Evolutionary conservation across 1,284 basidiomycete species (phyloP), one percentile per base, ranked within the genome.

Genomic region (Cutaneotrichosporon curvatum): DNA sequence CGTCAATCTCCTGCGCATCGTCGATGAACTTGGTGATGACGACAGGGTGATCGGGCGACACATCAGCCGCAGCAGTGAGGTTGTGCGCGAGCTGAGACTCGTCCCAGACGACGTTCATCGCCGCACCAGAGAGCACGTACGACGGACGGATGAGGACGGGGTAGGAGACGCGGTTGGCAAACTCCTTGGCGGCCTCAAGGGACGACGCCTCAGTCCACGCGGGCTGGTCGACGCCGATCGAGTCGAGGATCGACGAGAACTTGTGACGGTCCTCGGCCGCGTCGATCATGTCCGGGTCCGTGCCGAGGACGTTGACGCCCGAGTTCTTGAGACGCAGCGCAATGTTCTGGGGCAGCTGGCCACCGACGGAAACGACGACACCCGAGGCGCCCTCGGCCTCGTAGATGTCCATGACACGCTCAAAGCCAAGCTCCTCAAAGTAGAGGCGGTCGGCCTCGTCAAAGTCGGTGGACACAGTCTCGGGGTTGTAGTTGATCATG

Each of bases 401-500:
- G 71, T 98, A 99, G 60, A 99, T 98, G 74, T 99, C 95, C 92
- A 99, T 96, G 51, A 99, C 92, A 45, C 92, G 83, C 74, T 99
- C 95, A 72, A 82, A 97, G 46, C 92, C 89, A 48, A 99, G 80
- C 71, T 97, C 94, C 72, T 98, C 95, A 67, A 99, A 99, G 79
- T 99, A 99, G 44, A 99, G 76, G 50, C 95, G 78, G 66, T 98
- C 94, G 18, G 95, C 95, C 76, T 99, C 95, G 67, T 99, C 95
- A 71, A 94, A 99, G 72, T 98, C 95, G 49, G 95, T 99, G 6
- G 90, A 95, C 48, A 99, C 95, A 4, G 95, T 99, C 75, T 99
- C 95, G 15, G 94, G 95, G 74, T 98, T 98, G 75, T 99, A 98
- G 78, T 98, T 99, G 79, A 99, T 80, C 94, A 98, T 98, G 75